Percentiles rank a stretch among this genome's conserved stretches.
Conservation (phyloP, 2,329 filamentous ascomycete genomes). For the Acephala macrosclerotiorum region DNA sequence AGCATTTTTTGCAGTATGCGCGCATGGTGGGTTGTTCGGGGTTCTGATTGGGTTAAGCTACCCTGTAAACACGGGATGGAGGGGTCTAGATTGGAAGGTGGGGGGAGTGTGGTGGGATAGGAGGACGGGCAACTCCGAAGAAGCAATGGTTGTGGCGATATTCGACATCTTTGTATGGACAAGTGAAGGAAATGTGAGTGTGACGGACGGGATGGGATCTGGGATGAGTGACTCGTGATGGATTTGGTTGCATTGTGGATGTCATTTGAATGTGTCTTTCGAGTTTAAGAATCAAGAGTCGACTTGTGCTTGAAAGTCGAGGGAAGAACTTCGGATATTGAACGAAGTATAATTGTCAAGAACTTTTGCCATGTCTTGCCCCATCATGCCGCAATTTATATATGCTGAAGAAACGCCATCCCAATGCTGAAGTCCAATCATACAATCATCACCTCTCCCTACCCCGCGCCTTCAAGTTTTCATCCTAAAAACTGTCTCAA, state of each 20-base stretch:
- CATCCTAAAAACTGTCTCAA: too few species aligned
- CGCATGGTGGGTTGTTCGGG: background rate
- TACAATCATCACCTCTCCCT: too few species aligned
- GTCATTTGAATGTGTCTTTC: background rate
- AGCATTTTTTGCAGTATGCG: background rate
- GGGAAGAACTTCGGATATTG: too few species aligned
- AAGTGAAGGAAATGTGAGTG: background rate
- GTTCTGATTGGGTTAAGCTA: background rate
- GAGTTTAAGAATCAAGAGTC: background rate
- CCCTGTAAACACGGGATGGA: background rate
- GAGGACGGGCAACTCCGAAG: constrained; percentile 11
- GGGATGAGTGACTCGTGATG: background rate
- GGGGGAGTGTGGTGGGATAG: too few species aligned
- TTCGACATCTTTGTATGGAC: background rate
- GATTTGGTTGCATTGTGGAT: too few species aligned
- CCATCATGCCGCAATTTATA: too few species aligned
- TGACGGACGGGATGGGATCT: background rate
- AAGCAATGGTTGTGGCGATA: constrained; percentile 13
- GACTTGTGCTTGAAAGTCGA: background rate
- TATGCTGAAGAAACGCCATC: too few species aligned
- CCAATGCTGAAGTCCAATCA: too few species aligned
- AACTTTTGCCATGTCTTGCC: too few species aligned
- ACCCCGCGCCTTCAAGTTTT: too few species aligned
- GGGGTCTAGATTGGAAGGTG: constrained; percentile 4
- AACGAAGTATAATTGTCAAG: too few species aligned